Conservation (phyloP, 306 rosid genomes). For the Dryas alaskensis region DNA sequence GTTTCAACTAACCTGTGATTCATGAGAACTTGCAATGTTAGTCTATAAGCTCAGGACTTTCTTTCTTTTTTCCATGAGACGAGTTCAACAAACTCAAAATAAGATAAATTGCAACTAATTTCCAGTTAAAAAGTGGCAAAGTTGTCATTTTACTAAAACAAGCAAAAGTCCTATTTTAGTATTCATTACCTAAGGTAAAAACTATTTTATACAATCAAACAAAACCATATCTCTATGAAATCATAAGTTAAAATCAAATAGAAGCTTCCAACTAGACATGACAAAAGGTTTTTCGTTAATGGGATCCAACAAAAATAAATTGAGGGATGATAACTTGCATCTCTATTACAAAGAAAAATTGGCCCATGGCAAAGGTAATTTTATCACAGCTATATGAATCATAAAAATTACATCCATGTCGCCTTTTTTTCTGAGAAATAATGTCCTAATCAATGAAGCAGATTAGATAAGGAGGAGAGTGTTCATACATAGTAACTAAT, state of each 20-base stretch:
- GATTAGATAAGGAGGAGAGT: constrained; percentile 28
- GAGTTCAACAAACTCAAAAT: constrained; percentile 9
- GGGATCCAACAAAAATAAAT: neutral
- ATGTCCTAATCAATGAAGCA: constrained; percentile 27
- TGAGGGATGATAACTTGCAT: neutral
- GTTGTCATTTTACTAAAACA: neutral
- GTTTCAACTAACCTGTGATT: constrained; percentile 92
- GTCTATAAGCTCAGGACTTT: constrained; percentile 13
- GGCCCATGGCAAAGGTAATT: neutral
- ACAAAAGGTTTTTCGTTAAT: neutral
- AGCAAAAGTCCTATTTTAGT: neutral
- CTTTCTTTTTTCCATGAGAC: neutral
- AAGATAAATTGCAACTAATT: constrained; percentile 1
- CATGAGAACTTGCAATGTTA: constrained; percentile 37
- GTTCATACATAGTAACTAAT: constrained; percentile 81
- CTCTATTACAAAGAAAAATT: neutral
- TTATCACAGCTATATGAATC: neutral
- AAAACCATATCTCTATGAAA: neutral
- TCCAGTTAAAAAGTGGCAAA: neutral
- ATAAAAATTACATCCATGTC: constrained; percentile 1
- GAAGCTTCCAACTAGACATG: neutral
- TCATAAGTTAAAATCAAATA: neutral
- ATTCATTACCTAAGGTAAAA: neutral
- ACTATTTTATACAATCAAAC: neutral
- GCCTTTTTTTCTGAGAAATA: constrained; percentile 2